Evolutionary conservation across 2,329 filamentous ascomycete species (phyloP).

Genomic region (Endoconidiophora polonica): DNA sequence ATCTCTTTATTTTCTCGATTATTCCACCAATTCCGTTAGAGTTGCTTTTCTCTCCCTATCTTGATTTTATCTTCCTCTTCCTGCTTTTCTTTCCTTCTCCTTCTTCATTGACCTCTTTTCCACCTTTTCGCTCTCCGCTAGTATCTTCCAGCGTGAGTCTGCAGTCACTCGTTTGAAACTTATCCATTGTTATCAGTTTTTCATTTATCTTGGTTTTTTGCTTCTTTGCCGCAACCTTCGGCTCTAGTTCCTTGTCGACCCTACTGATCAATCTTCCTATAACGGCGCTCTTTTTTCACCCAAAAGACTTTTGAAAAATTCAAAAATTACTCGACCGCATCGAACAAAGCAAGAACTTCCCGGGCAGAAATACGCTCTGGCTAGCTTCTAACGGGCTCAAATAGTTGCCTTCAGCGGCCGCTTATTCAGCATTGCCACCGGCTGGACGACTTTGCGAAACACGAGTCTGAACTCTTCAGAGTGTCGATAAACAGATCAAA

Average conservation of each 20-base stretch:
- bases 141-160: conserved; percentile 4
- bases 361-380: no score
- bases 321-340: no score
- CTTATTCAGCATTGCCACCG: neutral
- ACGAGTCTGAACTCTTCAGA: no score
- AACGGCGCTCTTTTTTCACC: no score
- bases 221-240: neutral
- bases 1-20: neutral
- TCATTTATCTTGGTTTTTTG: neutral
- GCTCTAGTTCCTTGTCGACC: neutral
- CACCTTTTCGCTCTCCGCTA: neutral
- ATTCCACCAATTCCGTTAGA: neutral
- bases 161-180: conserved; percentile 12
- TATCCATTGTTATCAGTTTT: conserved; percentile 1
- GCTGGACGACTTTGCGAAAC: neutral
- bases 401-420: no score
- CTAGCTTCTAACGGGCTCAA: no score
- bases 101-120: neutral
- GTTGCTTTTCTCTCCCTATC: neutral
- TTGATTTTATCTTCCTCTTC: neutral
- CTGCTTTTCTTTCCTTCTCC: neutral
- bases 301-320: no score
- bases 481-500: no score
- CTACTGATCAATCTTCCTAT: neutral
- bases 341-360: no score